Evolutionary conservation across 768 basidiomycete genomes (phyloP), one percentile per base, ranked within the genome.

Genomic region (Podaxis mareebaensis): DNA sequence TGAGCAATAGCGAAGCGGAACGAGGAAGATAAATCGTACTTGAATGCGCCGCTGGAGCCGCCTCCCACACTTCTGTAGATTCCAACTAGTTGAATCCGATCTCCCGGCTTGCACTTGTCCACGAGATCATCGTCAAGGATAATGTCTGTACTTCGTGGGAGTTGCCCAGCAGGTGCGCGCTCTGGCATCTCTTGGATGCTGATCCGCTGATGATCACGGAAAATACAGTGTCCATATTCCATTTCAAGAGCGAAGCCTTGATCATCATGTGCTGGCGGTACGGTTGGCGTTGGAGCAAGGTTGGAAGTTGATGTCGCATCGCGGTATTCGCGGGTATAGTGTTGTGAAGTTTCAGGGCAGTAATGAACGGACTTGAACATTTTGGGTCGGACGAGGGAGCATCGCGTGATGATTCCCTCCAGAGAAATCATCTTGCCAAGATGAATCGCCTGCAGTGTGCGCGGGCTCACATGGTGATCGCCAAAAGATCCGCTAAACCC

Each of bases 131-230:
- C 96, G 68, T 97, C 96, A 66, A 98, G 77, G 51, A 98, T 92
- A 58, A 99, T 91, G 74, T 99, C 97, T 39, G 95, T 95, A 70
- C 95, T 96, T 53, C 97, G 85, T 51, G 97, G 97, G 30, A 99
- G 81, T 75, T 98, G 96, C 30, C 97, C 97, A 49, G 97, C 92
- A 26, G 97, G 97, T 13, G 97, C 96, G 24, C 97, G 88, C 77
- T 99, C 97, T 2, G 97, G 97, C 96, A 99, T 99, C 73, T 99
- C 97, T 78, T 99, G 97, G 66, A 99, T 99, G 74, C 89, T 95
- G 72, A 99, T 93, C 67, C 95, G 88, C 76, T 99, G 97, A 75
- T 99, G 94, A 76, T 99, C 97, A 61, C 93, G 83, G 80, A 97
- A 99, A 7, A 91, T 85, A 72, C 91, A 93, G 66, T 90, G 81